These are phyloP conservation scores for Canavalia gladiata DNA, from an alignment of 306 rosid species.

Conservation along the genomic window DNA sequence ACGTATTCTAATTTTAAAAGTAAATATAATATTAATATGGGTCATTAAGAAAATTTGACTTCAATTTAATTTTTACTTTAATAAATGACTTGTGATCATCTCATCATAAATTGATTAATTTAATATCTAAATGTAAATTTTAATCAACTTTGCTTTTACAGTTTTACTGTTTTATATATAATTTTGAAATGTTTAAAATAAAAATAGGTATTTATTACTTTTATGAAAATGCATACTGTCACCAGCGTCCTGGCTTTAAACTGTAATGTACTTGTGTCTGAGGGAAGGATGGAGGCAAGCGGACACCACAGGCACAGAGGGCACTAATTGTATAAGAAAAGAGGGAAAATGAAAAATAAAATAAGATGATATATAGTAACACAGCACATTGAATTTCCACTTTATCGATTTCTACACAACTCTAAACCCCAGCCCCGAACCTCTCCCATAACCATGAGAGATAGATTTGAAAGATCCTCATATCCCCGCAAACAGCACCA, in stretches of 20 bases:
- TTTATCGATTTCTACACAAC: slow-evolving; percentile 67
- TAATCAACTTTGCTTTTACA: background rate
- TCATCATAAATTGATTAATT: background rate
- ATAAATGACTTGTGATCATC: background rate
- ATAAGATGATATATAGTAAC: background rate
- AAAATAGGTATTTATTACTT: background rate
- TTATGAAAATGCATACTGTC: slow-evolving; percentile 3
- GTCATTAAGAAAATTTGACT: too few species aligned
- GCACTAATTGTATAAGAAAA: background rate
- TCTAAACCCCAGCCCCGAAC: slow-evolving; percentile 5
- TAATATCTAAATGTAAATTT: background rate
- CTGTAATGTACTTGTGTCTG: slow-evolving; percentile 37
- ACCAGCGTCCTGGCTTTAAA: slow-evolving; percentile 31
- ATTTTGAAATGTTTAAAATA: background rate
- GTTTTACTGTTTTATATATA: background rate
- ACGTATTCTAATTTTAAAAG: too few species aligned
- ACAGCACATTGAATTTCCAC: slow-evolving; percentile 57
- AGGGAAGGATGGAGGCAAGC: slow-evolving; percentile 42
- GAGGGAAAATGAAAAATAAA: background rate
- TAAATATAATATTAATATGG: too few species aligned
- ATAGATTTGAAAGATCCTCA: slow-evolving; percentile 70
- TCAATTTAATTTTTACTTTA: background rate
- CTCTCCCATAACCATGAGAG: slow-evolving; percentile 15
- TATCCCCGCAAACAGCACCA: slow-evolving; percentile 77
- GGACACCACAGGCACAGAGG: slow-evolving; percentile 30